phyloP scores from a whole-genome alignment of 2,329 filamentous ascomycete genomes.

The Emericellopsis atlantica region DNA sequence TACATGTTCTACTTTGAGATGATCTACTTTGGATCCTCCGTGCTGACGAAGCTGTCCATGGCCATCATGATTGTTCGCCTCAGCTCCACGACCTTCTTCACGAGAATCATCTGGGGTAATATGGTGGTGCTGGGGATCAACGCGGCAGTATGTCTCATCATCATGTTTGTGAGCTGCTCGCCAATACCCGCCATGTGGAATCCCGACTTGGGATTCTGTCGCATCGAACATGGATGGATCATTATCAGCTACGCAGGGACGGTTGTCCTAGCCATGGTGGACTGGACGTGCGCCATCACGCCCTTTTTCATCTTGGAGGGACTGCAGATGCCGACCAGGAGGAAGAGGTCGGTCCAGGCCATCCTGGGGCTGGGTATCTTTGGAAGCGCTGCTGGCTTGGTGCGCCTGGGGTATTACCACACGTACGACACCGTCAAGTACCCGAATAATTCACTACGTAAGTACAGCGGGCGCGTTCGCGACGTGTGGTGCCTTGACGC shows the following conservation, averaged over 20 bases:
- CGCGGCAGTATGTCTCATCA: constrained; percentile 5
- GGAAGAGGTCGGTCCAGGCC: constrained; percentile 6
- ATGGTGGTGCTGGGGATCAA: constrained; percentile 6
- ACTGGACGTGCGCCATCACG: constrained; percentile 14
- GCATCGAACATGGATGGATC: constrained; percentile 4
- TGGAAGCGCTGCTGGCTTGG: constrained; percentile 3
- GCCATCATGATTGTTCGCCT: too few species aligned
- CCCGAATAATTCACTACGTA: constrained; percentile 4
- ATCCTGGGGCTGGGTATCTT: constrained; percentile 5
- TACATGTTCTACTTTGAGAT: too few species aligned
- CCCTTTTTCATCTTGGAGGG: constrained; percentile 15
- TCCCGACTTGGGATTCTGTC: constrained; percentile 4
- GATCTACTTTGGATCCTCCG: too few species aligned
- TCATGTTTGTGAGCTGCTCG: constrained; percentile 9
- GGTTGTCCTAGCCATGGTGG: constrained; percentile 9
- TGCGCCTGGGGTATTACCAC: constrained; percentile 4
- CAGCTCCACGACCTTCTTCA: constrained; percentile 2
- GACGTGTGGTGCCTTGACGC: background rate
- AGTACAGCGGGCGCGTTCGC: background rate
- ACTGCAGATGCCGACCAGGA: constrained; percentile 11
- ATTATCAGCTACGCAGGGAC: constrained; percentile 9
- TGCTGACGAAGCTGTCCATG: too few species aligned
- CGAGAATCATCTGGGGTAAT: constrained; percentile 5
- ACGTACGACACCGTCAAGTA: constrained; percentile 3
- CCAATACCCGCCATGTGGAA: constrained; percentile 10